phyloP scores from a whole-genome alignment of 441 rosid genomes.

The Raphanus hybrid region DNA sequence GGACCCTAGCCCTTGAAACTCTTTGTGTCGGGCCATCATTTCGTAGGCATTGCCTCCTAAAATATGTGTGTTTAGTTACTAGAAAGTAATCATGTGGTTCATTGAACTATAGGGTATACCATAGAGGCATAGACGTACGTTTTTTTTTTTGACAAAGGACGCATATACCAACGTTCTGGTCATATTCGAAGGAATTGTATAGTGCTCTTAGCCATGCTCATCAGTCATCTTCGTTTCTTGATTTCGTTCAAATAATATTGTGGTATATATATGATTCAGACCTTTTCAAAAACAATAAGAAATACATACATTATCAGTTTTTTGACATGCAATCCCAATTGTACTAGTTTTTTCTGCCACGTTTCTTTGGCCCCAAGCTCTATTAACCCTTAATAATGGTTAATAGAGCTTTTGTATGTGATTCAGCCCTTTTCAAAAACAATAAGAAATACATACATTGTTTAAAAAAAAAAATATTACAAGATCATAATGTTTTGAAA shows the following conservation, averaged over 20 bases:
- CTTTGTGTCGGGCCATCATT: not conserved
- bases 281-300: not conserved
- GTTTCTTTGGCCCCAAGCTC: no score
- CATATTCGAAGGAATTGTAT: not conserved
- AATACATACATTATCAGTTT: not conserved
- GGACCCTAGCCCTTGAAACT: conserved; percentile 6
- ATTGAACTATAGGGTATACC: not conserved
- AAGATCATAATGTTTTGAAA: not conserved
- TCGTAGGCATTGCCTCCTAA: not conserved
- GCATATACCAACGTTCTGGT: not conserved
- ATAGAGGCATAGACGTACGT: not conserved
- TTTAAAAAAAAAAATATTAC: not conserved
- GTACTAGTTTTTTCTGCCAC: not conserved
- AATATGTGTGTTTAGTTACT: not conserved
- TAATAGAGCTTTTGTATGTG: not conserved
- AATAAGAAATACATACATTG: not conserved
- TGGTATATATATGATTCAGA: not conserved
- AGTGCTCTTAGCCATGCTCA: not conserved
- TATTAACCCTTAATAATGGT: not conserved
- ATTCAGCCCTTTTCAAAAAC: not conserved
- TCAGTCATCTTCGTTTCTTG: not conserved
- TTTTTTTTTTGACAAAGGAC: no score
- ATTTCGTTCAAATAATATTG: not conserved
- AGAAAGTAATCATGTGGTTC: not conserved
- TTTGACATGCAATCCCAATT: not conserved